These are phyloP conservation scores for Cyberlindnera suaveolens DNA, from an alignment of 805 yeast species.

Conservation along the genomic window DNA sequence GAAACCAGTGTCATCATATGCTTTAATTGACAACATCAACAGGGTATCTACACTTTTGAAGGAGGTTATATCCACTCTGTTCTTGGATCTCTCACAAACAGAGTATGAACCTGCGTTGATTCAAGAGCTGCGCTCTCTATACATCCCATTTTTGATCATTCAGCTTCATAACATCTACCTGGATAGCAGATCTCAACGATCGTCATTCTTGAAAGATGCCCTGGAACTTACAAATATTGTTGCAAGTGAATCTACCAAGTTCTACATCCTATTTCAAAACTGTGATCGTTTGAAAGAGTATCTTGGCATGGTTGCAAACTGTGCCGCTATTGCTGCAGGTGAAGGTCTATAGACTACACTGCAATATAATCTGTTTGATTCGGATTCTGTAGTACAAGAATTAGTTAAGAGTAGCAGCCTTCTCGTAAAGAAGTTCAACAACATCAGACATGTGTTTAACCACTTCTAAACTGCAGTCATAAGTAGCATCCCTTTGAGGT, in stretches of 20 bases:
- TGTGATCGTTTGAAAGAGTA: conserved; percentile 53
- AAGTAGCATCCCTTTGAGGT: conserved; percentile 82
- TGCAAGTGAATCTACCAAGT: conserved; percentile 58
- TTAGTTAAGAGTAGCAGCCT: conserved; percentile 78
- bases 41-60: conserved; percentile 23
- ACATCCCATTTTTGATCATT: conserved; percentile 67
- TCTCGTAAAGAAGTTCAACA: conserved; percentile 88
- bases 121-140: conserved; percentile 53
- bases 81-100: conserved; percentile 26
- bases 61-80: conserved; percentile 24
- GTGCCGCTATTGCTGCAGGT: conserved; percentile 51
- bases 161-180: conserved; percentile 55
- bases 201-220: conserved; percentile 47
- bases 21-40: conserved; percentile 23
- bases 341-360: conserved; percentile 21
- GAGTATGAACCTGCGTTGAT: conserved; percentile 34
- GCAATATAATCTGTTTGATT: not conserved
- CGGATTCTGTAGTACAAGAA: not conserved
- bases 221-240: conserved; percentile 54
- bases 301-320: conserved; percentile 44
- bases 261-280: conserved; percentile 53
- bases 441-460: conserved; percentile 81
- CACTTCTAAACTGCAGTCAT: conserved; percentile 80
- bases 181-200: conserved; percentile 30
- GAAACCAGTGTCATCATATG: conserved; percentile 5